Evolutionary conservation across 441 rosid genomes (phyloP).

Genomic region (Populus hybrid): DNA sequence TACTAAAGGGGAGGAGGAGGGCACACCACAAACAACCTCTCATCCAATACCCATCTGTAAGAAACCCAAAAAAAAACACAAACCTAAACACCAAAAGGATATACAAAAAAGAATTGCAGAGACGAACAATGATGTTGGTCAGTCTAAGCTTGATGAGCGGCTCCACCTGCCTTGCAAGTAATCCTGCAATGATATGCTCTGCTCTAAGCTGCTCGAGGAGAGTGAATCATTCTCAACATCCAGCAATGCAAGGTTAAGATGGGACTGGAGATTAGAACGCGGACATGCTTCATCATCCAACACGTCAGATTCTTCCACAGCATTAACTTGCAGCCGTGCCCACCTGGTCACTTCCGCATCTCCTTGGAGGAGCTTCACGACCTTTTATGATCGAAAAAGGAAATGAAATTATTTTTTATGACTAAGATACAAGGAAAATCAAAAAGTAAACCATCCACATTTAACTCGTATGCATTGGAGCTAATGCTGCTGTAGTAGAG

Average conservation of each 20-base stretch:
- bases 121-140: constrained; percentile 10
- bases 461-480: background rate
- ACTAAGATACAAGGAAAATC: background rate
- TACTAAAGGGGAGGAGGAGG: constrained; percentile 42
- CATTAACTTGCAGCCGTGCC: constrained; percentile 60
- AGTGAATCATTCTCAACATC: constrained; percentile 77
- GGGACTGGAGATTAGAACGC: constrained; percentile 57
- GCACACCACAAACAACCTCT: constrained; percentile 59
- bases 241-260: constrained; percentile 75
- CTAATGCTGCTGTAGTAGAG: background rate
- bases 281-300: constrained; percentile 48
- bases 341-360: constrained; percentile 65
- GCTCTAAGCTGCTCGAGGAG: constrained; percentile 65
- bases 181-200: constrained; percentile 55
- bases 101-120: constrained; percentile 19
- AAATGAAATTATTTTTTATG: background rate
- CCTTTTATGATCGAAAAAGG: constrained; percentile 31
- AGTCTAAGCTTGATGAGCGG: constrained; percentile 60
- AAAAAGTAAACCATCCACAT: background rate
- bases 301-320: constrained; percentile 34
- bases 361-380: constrained; percentile 75
- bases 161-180: constrained; percentile 65
- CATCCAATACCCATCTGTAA: constrained; percentile 54
- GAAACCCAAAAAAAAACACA: constrained; percentile 8
- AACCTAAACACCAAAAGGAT: background rate